A percentile compares a stretch with the other conserved stretches of the same genome.
Evolutionary conservation across 2,329 filamentous ascomycete species (phyloP).

Genomic region (Teratosphaeria pseudoeucalypti): DNA sequence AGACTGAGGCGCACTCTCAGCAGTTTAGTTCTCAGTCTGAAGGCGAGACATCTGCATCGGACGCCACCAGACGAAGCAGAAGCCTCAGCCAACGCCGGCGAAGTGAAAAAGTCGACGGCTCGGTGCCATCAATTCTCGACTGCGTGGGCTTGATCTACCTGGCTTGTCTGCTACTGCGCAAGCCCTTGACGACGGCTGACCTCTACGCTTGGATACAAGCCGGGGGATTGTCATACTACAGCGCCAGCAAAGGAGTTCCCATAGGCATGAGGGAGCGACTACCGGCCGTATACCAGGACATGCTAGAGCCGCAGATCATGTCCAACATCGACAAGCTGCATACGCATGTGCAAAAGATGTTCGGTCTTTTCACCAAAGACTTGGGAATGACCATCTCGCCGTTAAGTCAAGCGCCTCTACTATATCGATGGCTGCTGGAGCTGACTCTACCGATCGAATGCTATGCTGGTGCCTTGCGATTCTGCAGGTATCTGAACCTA

Average conservation of each 20-base stretch:
- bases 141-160: conserved; percentile 66
- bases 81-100: not conserved
- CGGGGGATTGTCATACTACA: conserved; percentile 61
- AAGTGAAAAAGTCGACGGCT: not conserved
- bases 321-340: conserved; percentile 52
- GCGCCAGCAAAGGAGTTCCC: conserved; percentile 50
- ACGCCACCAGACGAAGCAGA: conserved; percentile 5
- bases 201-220: conserved; percentile 56
- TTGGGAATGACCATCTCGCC: conserved; percentile 63
- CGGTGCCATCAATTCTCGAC: conserved; percentile 29
- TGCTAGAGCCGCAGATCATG: conserved; percentile 44
- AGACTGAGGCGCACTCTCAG: conserved; percentile 31
- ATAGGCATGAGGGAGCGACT: conserved; percentile 55
- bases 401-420: conserved; percentile 57
- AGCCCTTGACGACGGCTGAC: conserved; percentile 67
- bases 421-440: conserved; percentile 59
- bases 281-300: conserved; percentile 49
- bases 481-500: conserved; percentile 44
- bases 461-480: conserved; percentile 47
- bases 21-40: conserved; percentile 51
- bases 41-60: conserved; percentile 28
- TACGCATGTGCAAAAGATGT: conserved; percentile 49
- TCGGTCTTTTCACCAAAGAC: conserved; percentile 53
- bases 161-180: conserved; percentile 60
- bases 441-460: conserved; percentile 66